Evolutionary conservation across 805 yeast species (phyloP).

Genomic region (Candida multigemmis): DNA sequence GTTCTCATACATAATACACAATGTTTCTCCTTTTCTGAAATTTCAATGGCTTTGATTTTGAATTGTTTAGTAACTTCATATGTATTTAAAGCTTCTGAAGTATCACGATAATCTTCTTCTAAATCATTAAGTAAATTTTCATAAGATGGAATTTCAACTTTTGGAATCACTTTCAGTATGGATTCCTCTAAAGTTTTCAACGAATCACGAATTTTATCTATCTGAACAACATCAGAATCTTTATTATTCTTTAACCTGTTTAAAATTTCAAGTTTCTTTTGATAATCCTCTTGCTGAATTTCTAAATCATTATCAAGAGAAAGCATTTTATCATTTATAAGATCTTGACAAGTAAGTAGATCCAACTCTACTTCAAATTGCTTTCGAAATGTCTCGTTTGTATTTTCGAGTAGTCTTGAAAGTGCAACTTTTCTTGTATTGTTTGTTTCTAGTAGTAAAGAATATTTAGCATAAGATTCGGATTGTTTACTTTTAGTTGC

Average conservation of each 20-base stretch:
- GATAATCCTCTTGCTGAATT: too few relatives aligned
- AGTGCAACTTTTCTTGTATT: too few relatives aligned
- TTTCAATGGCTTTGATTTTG: slow-evolving; percentile 58
- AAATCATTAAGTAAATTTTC: slow-evolving; percentile 41
- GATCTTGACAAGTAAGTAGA: too few relatives aligned
- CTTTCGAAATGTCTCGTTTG: too few relatives aligned
- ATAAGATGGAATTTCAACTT: slow-evolving; percentile 40
- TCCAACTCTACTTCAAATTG: too few relatives aligned
- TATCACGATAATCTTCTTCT: slow-evolving; percentile 53
- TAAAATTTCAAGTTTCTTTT: too few relatives aligned
- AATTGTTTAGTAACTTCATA: slow-evolving; percentile 61
- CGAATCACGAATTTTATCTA: not conserved
- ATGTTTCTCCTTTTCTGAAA: slow-evolving; percentile 46
- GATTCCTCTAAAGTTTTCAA: slow-evolving; percentile 2
- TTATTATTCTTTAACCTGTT: too few relatives aligned
- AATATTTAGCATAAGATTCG: not conserved
- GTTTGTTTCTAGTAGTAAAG: slow-evolving; percentile 1
- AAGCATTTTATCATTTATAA: too few relatives aligned
- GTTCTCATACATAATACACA: slow-evolving; percentile 70
- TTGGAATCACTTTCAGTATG: slow-evolving; percentile 17
- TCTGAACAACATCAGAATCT: too few relatives aligned
- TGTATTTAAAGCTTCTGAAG: slow-evolving; percentile 59
- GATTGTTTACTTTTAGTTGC: slow-evolving; percentile 1
- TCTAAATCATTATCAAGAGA: too few relatives aligned
- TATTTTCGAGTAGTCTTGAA: too few relatives aligned